These are phyloP conservation scores for Malus hybrid DNA, from an alignment of 331 rosid species.

Conservation along the genomic window DNA sequence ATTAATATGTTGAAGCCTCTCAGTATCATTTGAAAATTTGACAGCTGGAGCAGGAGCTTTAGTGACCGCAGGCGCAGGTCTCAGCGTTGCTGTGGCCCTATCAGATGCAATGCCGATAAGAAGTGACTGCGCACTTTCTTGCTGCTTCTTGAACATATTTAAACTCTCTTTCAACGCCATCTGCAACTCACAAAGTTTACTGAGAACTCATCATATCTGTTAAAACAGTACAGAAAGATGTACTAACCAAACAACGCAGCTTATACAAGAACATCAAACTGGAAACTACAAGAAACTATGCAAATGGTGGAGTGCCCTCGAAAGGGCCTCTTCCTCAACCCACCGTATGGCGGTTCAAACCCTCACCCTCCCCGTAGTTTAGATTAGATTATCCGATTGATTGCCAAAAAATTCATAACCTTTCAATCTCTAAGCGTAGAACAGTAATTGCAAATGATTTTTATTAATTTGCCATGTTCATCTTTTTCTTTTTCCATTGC, in stretches of 20 bases:
- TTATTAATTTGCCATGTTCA: no score
- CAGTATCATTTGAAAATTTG: slow-evolving; percentile 87
- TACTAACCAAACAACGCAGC: background rate
- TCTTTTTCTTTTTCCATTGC: no score
- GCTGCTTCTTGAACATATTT: slow-evolving; percentile 68
- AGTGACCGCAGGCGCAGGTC: slow-evolving; percentile 27
- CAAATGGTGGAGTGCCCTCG: background rate
- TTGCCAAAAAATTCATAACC: no score
- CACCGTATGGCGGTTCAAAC: no score
- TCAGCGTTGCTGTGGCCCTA: slow-evolving; percentile 22
- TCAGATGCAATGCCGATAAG: slow-evolving; percentile 54
- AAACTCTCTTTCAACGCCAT: slow-evolving; percentile 62
- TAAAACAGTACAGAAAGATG: background rate
- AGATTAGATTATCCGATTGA: no score
- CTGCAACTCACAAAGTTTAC: slow-evolving; percentile 6
- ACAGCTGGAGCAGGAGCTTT: slow-evolving; percentile 48
- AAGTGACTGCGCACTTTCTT: slow-evolving; percentile 58
- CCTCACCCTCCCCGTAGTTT: no score
- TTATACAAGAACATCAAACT: background rate
- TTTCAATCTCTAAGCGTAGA: no score
- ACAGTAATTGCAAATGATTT: no score
- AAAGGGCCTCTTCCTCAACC: no score
- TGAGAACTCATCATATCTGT: background rate
- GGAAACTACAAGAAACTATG: background rate
- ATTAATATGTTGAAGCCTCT: slow-evolving; percentile 83